Conservation (phyloP, 2,329 filamentous ascomycete species). For the Colletotrichum sp. region DNA sequence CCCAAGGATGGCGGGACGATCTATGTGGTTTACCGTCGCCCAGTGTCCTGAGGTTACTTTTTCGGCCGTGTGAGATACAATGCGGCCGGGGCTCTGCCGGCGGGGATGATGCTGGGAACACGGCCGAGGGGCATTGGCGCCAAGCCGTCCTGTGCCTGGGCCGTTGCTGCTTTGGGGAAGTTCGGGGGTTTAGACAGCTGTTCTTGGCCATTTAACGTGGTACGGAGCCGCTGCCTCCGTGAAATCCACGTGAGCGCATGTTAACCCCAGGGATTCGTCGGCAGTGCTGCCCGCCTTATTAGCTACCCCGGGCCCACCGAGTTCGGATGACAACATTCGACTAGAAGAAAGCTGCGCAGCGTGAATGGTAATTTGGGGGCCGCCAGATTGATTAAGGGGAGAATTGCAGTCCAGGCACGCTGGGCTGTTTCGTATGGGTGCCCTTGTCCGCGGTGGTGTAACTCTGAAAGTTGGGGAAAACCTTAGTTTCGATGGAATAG, state of each 20-base stretch:
- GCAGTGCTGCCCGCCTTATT: not conserved
- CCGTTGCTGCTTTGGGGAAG: not conserved
- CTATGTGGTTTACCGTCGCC: not conserved
- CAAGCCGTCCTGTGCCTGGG: constrained; percentile 11
- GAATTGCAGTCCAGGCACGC: not conserved
- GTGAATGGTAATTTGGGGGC: not conserved
- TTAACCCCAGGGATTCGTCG: not conserved
- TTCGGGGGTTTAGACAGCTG: not conserved
- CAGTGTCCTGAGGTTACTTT: constrained; percentile 7
- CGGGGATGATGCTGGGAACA: constrained; percentile 16
- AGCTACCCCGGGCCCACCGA: not conserved
- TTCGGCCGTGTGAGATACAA: constrained; percentile 4
- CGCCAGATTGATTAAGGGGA: constrained; percentile 10
- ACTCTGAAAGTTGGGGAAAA: not conserved
- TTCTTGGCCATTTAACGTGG: not conserved
- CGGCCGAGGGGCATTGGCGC: constrained; percentile 5
- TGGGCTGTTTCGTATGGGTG: not conserved
- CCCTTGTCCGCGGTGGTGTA: not conserved
- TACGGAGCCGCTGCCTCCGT: constrained; percentile 1
- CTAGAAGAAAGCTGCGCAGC: not conserved
- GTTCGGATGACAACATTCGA: constrained; percentile 7
- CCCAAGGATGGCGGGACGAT: constrained; percentile 4
- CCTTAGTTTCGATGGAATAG: not conserved
- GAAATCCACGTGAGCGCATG: not conserved
- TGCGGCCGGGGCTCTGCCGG: not conserved